Base-by-base conservation (phyloP, 2,329 filamentous ascomycete species). In the Graphilbum fragrans region DNA sequence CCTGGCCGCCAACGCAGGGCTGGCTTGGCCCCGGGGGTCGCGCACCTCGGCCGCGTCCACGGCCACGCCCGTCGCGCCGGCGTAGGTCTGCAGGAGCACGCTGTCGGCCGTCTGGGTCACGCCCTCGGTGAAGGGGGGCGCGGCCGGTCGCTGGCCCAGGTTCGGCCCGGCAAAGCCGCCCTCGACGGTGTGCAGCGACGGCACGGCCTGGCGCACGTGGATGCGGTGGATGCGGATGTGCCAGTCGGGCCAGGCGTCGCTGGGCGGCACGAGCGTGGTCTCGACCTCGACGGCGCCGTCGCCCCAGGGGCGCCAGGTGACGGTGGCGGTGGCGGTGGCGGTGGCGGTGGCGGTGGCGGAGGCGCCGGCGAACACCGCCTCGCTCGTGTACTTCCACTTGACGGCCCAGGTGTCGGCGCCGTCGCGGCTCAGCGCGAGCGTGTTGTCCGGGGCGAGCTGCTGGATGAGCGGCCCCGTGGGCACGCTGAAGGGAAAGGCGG, bases 401-500 rank as follows among this genome's bases (percentile, higher is more conserved):
- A 45, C 39, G 0, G 41, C 41, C 50, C 48, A 54, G 1, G 45
- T 46, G 37, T 50, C 49, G 5, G 45, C 47, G 5, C 41, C 46
- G 27, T 52, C 52, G 3, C 38, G 38, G 41, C 50, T 54, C 12
- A 50, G 20, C 11, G 39, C 42, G 19, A 54, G 43, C 16, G 42
- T 47, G 35, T 44, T 53, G 40, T 53, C 51, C 4, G 50, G 49
- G 4, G 46, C 49, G n/a, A 50, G 17, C 36, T 54, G 58, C 22
- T 56, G 47, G 6, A 62, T 45, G 12, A 55, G 46, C 2, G 50
- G 27, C 2, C 58, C 58, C 0, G 50, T 53, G 0, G 58, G 58
- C 5, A 62, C 58, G 25, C 50, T 54, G 41, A 65, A 65, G 2
- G 51, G 55, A 41, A 65, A 64, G 2, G 59, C 46, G 6, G 63